Evolutionary conservation across 257 asterid genomes (phyloP), one percentile per base, ranked within the genome.

Genomic region (Capsicum baccatum): DNA sequence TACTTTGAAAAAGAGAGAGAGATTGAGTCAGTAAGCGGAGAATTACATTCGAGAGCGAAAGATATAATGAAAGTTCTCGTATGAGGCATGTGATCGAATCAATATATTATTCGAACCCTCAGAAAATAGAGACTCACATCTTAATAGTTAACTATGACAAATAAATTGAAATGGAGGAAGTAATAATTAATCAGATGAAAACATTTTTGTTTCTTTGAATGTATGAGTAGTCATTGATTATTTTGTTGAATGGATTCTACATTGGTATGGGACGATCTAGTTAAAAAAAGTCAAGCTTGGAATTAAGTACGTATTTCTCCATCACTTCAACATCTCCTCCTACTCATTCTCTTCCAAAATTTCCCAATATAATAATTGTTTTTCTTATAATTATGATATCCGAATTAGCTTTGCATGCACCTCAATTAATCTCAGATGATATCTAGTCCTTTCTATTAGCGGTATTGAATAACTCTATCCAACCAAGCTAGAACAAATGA

Each of bases 281-380:
- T 52, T 54, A 54, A 21, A 26, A 26, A 78, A 78, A 78, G 81
- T 78, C 81, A 54, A 78, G 64, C 48, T 52, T 78, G 64, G 52
- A 54, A 74, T 74, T 74, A 74, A 21, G 81, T 78, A 54, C 17
- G 48, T 26, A 78, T 26, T 54, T 52, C 81, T 78, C 50, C 64
- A 54, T 78, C 64, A 78, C 64, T 54, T 78, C 63, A 54, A 54
- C 81, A 26, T 52, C 63, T 26, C 48, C 42, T 26, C 13, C 39
- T 63, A 11, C 42, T 10, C 44, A 26, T 26, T 26, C 44, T 39
- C 44, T 13, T 19, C 21, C 42, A 33, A 54, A 21, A 0, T 6
- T 6, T 47, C 3, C 37, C 37, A 71, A n/a, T 73, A 47, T 26
- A 13, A 55, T 64, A 5, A 2, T 64, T 21, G 7, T 26, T 26